Conservation (phyloP, 208 protist species). For the Trypanosoma rangeli region DNA sequence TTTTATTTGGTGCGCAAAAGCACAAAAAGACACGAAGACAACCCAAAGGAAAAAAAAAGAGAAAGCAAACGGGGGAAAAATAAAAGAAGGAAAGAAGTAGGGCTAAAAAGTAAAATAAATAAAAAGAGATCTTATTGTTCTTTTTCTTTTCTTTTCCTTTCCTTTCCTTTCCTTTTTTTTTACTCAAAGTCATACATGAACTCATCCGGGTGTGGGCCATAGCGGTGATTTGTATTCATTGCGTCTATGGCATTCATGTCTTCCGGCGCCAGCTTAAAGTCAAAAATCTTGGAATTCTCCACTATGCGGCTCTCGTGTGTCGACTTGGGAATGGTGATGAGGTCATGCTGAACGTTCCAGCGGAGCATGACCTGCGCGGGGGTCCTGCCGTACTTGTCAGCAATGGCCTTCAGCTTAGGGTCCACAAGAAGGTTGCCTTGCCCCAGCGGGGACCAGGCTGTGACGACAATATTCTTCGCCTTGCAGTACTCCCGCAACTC, state of each 20-base stretch:
- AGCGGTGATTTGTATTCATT: conserved; percentile 48
- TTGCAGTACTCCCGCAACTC: conserved; percentile 70
- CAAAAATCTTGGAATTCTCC: conserved; percentile 78
- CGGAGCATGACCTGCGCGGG: conserved; percentile 68
- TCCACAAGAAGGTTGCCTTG: conserved; percentile 37
- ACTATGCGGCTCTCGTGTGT: conserved; percentile 61
- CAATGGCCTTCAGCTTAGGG: conserved; percentile 31
- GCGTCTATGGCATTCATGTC: conserved; percentile 57
- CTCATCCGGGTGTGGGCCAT: conserved; percentile 44
- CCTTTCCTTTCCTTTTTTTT: no score
- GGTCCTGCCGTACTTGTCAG: conserved; percentile 33
- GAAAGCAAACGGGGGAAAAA: no score
- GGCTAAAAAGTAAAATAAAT: conserved; percentile 9
- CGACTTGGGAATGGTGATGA: conserved; percentile 91
- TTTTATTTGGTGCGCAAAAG: no score
- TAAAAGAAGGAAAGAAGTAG: not conserved
- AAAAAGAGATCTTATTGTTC: no score
- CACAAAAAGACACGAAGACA: no score
- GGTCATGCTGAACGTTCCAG: conserved; percentile 59
- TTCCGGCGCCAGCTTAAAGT: conserved; percentile 57
- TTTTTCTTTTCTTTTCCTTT: no score
- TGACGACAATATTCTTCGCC: conserved; percentile 57
- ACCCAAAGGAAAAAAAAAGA: no score
- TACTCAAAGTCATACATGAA: conserved; percentile 36
- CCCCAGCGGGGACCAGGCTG: conserved; percentile 82